These are phyloP conservation scores for Basipetospora sp. DNA, from an alignment of 2,329 filamentous ascomycete species.

Conservation along the genomic window DNA sequence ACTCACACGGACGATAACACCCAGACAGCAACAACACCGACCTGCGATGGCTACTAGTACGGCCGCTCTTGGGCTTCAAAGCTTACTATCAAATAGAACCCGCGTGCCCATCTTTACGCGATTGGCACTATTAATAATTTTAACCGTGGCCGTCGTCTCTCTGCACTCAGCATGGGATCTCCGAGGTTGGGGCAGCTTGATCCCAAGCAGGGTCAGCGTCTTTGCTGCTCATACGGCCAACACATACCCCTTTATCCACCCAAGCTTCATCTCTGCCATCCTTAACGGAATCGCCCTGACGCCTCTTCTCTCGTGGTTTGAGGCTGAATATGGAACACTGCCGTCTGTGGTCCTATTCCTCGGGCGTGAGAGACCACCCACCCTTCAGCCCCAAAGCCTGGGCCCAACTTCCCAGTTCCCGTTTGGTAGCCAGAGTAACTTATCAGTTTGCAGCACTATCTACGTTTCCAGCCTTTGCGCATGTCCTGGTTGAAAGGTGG, in stretches of 20 bases:
- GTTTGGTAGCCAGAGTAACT: too few relatives aligned
- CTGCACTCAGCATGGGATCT: conserved; percentile 59
- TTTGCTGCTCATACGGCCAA: conserved; percentile 58
- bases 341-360: conserved; percentile 77
- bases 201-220: conserved; percentile 55
- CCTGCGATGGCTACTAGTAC: too few relatives aligned
- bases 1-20: too few relatives aligned
- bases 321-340: conserved; percentile 80
- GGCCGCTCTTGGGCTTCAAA: too few relatives aligned
- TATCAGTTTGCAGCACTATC: conserved; percentile 46
- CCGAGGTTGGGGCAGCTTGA: conserved; percentile 61
- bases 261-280: conserved; percentile 63
- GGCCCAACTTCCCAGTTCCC: too few relatives aligned
- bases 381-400: too few relatives aligned
- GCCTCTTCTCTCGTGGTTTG: conserved; percentile 86
- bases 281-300: conserved; percentile 68
- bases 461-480: conserved; percentile 67
- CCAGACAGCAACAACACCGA: too few relatives aligned
- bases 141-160: conserved; percentile 24
- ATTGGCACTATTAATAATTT: conserved; percentile 15
- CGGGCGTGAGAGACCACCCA: conserved; percentile 57
- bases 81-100: conserved; percentile 60
- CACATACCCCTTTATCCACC: conserved; percentile 78
- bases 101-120: conserved; percentile 83
- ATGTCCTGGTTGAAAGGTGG: conserved; percentile 62